Percentiles rank a stretch among this genome's conserved stretches.
Conservation (phyloP, 129 eudicot genomes). For the Arctium minus region DNA sequence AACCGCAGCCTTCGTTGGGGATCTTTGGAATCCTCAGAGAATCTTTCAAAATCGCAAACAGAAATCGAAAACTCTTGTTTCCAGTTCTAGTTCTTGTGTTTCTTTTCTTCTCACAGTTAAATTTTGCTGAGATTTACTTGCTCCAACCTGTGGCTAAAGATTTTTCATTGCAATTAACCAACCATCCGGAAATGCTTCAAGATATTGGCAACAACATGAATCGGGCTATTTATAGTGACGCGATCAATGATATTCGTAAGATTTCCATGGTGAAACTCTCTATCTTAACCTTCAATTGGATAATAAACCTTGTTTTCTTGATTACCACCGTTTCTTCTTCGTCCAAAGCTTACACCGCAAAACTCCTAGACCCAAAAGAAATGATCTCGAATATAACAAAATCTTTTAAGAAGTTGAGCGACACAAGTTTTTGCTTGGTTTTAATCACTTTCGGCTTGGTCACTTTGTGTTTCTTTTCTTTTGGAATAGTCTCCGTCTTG, state of each 20-base stretch:
- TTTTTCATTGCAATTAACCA: not conserved
- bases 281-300: not conserved
- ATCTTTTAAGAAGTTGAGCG: slow-evolving; percentile 10
- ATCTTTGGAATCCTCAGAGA: slow-evolving; percentile 20
- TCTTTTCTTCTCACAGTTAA: slow-evolving; percentile 16
- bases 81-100: slow-evolving; percentile 27
- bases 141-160: slow-evolving; percentile 11
- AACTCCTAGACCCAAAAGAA: slow-evolving; percentile 11
- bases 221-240: not conserved
- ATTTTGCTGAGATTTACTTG: slow-evolving; percentile 3
- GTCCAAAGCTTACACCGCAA: slow-evolving; percentile 26
- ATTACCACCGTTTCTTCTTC: slow-evolving; percentile 24
- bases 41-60: slow-evolving; percentile 16
- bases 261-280: not conserved
- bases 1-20: slow-evolving; percentile 18
- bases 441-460: not conserved
- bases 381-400: slow-evolving; percentile 7
- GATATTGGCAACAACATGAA: not conserved
- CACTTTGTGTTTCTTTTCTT: not conserved
- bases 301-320: slow-evolving; percentile 16
- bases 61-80: slow-evolving; percentile 4
- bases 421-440: slow-evolving; percentile 21
- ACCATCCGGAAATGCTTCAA: slow-evolving; percentile 13
- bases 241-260: not conserved
- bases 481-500: slow-evolving; percentile 3